These are phyloP conservation scores for Syzygium aqueum DNA, from an alignment of 345 rosid genomes.

Conservation along the genomic window DNA sequence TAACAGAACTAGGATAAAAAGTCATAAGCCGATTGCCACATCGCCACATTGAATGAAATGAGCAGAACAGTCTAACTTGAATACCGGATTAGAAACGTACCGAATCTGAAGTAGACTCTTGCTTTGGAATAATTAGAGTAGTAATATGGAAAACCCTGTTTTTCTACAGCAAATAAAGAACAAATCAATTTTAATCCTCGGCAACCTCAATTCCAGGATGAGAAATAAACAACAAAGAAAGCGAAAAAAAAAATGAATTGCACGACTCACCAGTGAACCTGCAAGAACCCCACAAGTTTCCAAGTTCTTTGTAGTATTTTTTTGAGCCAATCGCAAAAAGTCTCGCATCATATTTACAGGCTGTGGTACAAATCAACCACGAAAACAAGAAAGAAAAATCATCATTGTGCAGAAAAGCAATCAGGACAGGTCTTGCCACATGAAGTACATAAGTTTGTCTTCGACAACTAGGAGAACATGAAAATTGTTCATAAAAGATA, in stretches of 20 bases:
- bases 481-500: not conserved
- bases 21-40: not conserved
- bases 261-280: slow-evolving; percentile 67
- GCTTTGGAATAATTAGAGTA: slow-evolving; percentile 92
- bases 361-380: slow-evolving; percentile 21
- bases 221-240: not conserved
- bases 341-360: slow-evolving; percentile 84
- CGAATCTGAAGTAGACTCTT: slow-evolving; percentile 95
- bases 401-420: not conserved
- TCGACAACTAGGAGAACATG: not conserved
- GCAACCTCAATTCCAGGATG: not conserved
- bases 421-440: not conserved
- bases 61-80: not conserved
- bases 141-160: slow-evolving; percentile 92
- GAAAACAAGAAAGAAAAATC: not conserved
- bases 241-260: not conserved
- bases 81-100: slow-evolving; percentile 18
- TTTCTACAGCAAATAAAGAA: slow-evolving; percentile 38
- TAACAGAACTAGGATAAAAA: not conserved
- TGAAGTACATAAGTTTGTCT: not conserved
- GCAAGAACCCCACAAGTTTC: slow-evolving; percentile 97
- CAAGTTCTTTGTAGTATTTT: slow-evolving; percentile 75
- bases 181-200: slow-evolving; percentile 3
- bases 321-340: slow-evolving; percentile 71
- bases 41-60: not conserved